Conservation (phyloP, 176 grass and related monocot species). For the Paspalum notatum region DNA sequence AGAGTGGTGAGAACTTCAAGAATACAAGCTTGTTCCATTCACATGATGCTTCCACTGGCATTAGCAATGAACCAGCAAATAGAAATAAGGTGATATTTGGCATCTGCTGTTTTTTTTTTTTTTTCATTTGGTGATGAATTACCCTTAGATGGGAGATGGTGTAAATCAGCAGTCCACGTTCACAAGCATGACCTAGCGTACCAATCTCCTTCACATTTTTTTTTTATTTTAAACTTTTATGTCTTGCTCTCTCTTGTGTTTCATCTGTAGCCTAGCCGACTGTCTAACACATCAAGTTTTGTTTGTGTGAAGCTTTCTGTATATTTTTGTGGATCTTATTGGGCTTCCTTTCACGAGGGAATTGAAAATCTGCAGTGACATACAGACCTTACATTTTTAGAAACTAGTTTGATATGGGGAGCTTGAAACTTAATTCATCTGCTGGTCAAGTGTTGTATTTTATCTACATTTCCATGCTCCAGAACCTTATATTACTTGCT, state of each 20-base stretch:
- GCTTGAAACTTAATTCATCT: not conserved
- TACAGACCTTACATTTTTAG: not conserved
- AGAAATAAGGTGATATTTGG: conserved; percentile 57
- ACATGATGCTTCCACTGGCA: conserved; percentile 32
- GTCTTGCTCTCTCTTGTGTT: not conserved
- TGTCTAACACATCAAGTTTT: not conserved
- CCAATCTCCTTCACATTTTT: not conserved
- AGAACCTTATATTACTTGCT: conserved; percentile 25
- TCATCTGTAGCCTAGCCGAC: not conserved
- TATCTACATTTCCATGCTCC: conserved; percentile 5
- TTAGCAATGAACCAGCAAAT: conserved; percentile 41
- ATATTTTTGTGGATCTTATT: not conserved
- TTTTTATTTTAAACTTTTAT: not conserved
- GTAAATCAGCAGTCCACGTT: not conserved
- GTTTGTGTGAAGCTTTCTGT: not conserved
- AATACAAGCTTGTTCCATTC: conserved; percentile 45
- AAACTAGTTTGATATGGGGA: not conserved
- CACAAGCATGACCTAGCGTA: not conserved
- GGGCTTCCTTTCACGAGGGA: not conserved
- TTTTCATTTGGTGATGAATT: conserved; percentile 8
- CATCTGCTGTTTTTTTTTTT: conserved; percentile 19
- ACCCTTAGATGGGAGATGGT: not conserved
- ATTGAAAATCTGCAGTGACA: not conserved
- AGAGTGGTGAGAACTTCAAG: conserved; percentile 40
- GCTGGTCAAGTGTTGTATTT: not conserved